Percentiles rank a stretch among this genome's conserved stretches.
Evolutionary conservation across 345 rosid species (phyloP).

Genomic region (Linum usitatissimum): DNA sequence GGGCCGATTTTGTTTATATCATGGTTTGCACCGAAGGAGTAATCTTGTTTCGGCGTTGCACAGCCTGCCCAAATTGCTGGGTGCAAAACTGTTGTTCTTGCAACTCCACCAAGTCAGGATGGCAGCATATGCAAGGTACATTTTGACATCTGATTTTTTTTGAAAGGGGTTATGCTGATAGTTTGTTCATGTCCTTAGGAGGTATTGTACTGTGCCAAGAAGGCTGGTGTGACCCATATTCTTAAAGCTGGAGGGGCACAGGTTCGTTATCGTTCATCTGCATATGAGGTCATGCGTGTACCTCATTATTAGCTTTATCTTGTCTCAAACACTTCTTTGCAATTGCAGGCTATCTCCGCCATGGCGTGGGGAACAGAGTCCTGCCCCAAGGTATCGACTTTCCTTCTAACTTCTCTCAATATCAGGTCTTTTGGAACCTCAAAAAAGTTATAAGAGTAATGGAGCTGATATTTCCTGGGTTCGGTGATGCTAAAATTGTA

Average conservation of each 20-base stretch:
- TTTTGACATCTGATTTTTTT: not conserved
- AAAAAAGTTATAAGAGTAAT: too few relatives aligned
- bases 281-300: not conserved
- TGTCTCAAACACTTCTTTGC: conserved; percentile 1
- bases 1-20: conserved; percentile 1
- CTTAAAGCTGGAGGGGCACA: conserved; percentile 97
- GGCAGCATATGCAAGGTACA: conserved; percentile 82
- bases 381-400: conserved; percentile 72
- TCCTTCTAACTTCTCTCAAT: not conserved
- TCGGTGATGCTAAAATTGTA: not conserved
- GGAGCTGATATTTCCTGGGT: not conserved
- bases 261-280: conserved; percentile 27
- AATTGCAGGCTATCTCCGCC: conserved; percentile 74
- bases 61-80: conserved; percentile 98
- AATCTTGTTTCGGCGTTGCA: conserved; percentile 10
- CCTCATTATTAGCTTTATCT: not conserved
- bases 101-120: conserved; percentile 73
- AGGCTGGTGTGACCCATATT: conserved; percentile 84
- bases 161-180: not conserved
- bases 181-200: conserved; percentile 33
- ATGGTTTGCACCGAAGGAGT: not conserved
- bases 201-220: conserved; percentile 86
- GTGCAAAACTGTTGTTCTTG: conserved; percentile 74
- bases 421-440: not conserved
- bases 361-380: conserved; percentile 98